Evolutionary conservation across 73 alveolate species (phyloP).

Genomic region (Paraurostyla sp.): DNA sequence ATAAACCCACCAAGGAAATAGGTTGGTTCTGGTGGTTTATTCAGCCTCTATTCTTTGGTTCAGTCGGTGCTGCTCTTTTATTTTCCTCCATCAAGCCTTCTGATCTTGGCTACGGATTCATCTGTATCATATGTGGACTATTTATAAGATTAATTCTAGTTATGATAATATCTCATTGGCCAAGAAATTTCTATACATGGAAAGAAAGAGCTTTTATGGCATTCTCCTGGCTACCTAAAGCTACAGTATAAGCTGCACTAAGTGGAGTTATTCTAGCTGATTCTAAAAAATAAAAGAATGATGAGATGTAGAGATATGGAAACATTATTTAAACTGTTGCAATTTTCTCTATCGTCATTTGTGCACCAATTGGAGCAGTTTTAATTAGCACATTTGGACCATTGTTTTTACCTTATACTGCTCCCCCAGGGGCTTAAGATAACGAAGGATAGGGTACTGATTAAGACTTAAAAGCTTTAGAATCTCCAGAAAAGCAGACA

Average conservation of each 20-base stretch:
- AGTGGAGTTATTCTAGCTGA: constrained; percentile 64
- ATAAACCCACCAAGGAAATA: constrained; percentile 57
- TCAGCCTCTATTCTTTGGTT: constrained; percentile 65
- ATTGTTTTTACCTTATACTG: not conserved
- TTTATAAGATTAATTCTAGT: constrained; percentile 35
- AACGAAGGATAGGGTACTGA: not conserved
- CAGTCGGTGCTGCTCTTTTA: constrained; percentile 71
- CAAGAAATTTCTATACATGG: not conserved
- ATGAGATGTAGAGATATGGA: constrained; percentile 62
- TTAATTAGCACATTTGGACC: constrained; percentile 62
- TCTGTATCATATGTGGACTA: constrained; percentile 13
- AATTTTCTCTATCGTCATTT: constrained; percentile 53
- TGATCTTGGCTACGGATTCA: constrained; percentile 19
- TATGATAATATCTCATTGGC: not conserved
- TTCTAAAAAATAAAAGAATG: constrained; percentile 33
- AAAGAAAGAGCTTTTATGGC: constrained; percentile 71
- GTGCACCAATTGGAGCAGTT: constrained; percentile 77
- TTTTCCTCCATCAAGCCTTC: not conserved
- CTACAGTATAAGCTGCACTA: constrained; percentile 79
- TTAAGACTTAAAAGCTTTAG: too few species aligned
- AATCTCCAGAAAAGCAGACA: too few species aligned
- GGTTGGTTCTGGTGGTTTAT: constrained; percentile 57
- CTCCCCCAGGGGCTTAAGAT: not conserved
- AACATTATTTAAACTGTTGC: constrained; percentile 64
- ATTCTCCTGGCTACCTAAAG: constrained; percentile 76